Conservation (phyloP, 2,329 filamentous ascomycete genomes). For the Penicillium sp. region DNA sequence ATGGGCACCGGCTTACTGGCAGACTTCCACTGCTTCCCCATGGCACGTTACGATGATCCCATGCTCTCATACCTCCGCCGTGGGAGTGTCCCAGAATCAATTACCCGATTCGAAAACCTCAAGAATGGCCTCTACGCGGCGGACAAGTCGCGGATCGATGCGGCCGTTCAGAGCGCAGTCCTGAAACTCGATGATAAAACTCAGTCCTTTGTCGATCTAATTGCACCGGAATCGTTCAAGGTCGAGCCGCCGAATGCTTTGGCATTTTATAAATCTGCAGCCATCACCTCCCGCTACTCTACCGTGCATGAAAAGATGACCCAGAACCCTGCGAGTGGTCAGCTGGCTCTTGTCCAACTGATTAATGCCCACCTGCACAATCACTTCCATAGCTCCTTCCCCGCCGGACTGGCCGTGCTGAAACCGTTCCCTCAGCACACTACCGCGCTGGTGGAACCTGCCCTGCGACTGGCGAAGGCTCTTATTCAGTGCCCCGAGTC, state of each 20-base stretch:
- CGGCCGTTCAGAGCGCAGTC: slow-evolving; percentile 54
- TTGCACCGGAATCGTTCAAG: slow-evolving; percentile 53
- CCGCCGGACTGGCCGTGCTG: slow-evolving; percentile 66
- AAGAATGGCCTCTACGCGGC: slow-evolving; percentile 66
- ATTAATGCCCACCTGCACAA: slow-evolving; percentile 78
- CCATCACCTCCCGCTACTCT: slow-evolving; percentile 58
- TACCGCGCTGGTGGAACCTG: slow-evolving; percentile 61
- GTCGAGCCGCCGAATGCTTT: slow-evolving; percentile 61
- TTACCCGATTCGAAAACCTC: slow-evolving; percentile 60
- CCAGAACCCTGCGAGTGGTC: slow-evolving; percentile 50
- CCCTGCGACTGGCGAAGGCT: slow-evolving; percentile 62
- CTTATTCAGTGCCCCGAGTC: slow-evolving; percentile 66
- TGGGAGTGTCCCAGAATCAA: slow-evolving; percentile 65
- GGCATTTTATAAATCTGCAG: slow-evolving; percentile 64
- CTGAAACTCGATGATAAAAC: slow-evolving; percentile 48
- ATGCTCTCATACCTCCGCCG: slow-evolving; percentile 64
- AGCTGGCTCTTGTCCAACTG: slow-evolving; percentile 60
- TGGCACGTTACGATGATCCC: slow-evolving; percentile 65
- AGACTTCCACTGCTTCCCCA: slow-evolving; percentile 73
- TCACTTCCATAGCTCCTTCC: slow-evolving; percentile 72
- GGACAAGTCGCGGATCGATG: slow-evolving; percentile 54
- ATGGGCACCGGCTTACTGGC: slow-evolving; percentile 77
- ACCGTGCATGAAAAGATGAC: slow-evolving; percentile 56
- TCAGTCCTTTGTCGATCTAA: slow-evolving; percentile 55
- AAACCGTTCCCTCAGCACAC: slow-evolving; percentile 71